Conservation (phyloP, 148 eudicot species). For the Camellia lanceoleosa region DNA sequence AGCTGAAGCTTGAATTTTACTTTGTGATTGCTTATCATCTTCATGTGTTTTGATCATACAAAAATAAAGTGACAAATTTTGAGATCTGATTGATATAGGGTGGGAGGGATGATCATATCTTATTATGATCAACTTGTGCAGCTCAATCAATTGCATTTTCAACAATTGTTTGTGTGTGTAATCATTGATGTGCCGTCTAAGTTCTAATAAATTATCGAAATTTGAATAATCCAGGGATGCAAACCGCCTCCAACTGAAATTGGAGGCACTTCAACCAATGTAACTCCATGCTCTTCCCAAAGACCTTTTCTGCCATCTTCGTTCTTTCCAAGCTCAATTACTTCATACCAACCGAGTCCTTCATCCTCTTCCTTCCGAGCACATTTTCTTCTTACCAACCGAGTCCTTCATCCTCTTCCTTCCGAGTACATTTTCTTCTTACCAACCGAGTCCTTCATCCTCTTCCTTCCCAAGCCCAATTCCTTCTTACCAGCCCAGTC, state of each 20-base stretch:
- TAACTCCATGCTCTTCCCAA: conserved; percentile 70
- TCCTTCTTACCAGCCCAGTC: conserved; percentile 87
- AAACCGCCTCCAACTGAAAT: conserved; percentile 59
- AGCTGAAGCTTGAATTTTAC: neutral
- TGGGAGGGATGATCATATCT: too few species aligned
- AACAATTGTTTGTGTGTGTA: neutral
- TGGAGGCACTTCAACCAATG: conserved; percentile 46
- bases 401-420: conserved; percentile 79
- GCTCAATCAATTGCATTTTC: neutral
- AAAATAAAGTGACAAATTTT: too few species aligned
- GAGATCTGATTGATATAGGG: too few species aligned
- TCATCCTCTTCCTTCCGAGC: conserved; percentile 80
- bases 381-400: conserved; percentile 29
- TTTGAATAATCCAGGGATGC: conserved; percentile 56
- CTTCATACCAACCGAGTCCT: conserved; percentile 87
- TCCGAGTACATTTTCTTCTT: conserved; percentile 75
- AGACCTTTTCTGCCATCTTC: conserved; percentile 79
- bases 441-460: conserved; percentile 82
- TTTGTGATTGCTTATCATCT: too few species aligned
- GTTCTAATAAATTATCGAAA: neutral
- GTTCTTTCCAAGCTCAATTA: conserved; percentile 68
- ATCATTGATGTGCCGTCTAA: conserved; percentile 20
- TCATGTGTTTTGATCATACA: too few species aligned
- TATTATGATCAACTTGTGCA: too few species aligned
- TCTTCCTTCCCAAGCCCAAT: conserved; percentile 77